Percentiles rank a stretch among this genome's conserved stretches.
Evolutionary conservation across 163 green algal genomes (phyloP).

Genomic region (Scenedesmus sp.): DNA sequence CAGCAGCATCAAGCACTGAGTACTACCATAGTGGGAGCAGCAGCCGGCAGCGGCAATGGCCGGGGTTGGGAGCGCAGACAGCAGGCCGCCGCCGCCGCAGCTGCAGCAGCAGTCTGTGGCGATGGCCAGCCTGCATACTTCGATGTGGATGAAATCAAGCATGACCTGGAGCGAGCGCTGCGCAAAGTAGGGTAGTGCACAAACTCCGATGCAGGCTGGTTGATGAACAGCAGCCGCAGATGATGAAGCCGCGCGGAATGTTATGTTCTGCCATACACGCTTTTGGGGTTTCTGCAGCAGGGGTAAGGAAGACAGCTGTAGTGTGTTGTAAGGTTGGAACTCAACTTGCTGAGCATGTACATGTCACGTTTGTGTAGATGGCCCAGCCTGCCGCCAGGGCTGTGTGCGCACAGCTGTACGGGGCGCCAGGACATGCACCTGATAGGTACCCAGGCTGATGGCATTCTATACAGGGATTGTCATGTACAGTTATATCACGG

Average conservation of each 20-base stretch:
- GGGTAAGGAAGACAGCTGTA: too few species aligned
- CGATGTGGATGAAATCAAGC: not conserved
- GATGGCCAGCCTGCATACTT: not conserved
- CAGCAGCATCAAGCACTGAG: not conserved
- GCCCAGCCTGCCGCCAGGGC: too few species aligned
- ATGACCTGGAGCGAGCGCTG: not conserved
- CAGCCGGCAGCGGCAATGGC: not conserved
- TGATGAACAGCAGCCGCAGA: not conserved
- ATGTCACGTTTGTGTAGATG: too few species aligned
- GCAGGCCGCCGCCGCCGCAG: not conserved
- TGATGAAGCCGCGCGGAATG: not conserved
- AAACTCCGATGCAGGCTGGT: not conserved
- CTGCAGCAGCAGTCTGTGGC: not conserved
- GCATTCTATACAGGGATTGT: too few species aligned
- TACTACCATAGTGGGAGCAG: not conserved
- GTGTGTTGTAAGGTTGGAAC: too few species aligned
- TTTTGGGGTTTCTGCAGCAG: too few species aligned
- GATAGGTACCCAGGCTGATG: too few species aligned
- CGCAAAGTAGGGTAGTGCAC: not conserved
- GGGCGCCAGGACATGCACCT: too few species aligned
- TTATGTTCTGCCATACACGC: too few species aligned
- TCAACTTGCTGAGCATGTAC: too few species aligned
- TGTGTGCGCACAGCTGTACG: too few species aligned
- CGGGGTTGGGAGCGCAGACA: not conserved
- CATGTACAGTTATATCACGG: too few species aligned